Conservation (phyloP, 345 rosid species). For the Gossypium sturtianum region DNA sequence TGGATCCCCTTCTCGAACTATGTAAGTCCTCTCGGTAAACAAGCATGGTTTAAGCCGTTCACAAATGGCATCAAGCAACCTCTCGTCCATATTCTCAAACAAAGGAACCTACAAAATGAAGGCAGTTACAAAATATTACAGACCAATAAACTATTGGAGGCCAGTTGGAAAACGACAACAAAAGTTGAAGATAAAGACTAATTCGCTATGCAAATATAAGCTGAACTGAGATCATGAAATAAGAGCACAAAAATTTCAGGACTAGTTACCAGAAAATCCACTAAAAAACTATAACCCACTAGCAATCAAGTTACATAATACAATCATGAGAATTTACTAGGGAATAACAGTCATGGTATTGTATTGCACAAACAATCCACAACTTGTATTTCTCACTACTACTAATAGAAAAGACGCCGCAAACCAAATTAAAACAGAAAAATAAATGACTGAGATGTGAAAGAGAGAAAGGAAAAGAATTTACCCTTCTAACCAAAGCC, state of each 20-base stretch:
- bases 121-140: not conserved
- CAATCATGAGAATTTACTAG: too few species aligned
- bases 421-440: too few species aligned
- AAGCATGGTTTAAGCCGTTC: slow-evolving; percentile 84
- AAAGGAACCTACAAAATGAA: slow-evolving; percentile 61
- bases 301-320: too few species aligned
- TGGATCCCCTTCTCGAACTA: slow-evolving; percentile 94
- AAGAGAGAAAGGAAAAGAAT: slow-evolving; percentile 3
- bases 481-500: slow-evolving; percentile 85
- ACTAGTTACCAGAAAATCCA: too few species aligned
- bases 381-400: too few species aligned
- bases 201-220: not conserved
- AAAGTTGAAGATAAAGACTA: not conserved
- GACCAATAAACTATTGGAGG: not conserved
- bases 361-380: too few species aligned
- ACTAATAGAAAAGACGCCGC: too few species aligned
- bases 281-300: too few species aligned
- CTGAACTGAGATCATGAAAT: not conserved
- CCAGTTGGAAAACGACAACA: not conserved
- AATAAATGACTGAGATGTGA: not conserved
- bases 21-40: slow-evolving; percentile 65
- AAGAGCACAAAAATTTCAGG: not conserved
- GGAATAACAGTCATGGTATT: too few species aligned
- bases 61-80: slow-evolving; percentile 91
- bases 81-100: slow-evolving; percentile 91